These are phyloP conservation scores for Venturia aucupariae DNA, from an alignment of 2,329 filamentous ascomycete species.

Conservation along the genomic window DNA sequence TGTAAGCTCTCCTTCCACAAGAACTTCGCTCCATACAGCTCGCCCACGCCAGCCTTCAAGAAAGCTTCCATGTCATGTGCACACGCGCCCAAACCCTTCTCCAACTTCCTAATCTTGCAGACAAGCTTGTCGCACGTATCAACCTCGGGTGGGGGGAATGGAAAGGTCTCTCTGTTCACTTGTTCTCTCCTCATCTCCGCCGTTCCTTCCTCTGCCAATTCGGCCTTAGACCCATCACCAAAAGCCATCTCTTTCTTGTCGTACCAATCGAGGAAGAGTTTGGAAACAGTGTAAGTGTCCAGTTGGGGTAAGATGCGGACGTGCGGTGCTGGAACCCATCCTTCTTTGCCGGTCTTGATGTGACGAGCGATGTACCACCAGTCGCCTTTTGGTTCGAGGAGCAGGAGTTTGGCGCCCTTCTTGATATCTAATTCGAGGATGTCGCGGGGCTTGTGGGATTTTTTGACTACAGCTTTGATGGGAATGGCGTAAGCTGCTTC, in stretches of 20 bases:
- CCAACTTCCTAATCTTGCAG: constrained; percentile 11
- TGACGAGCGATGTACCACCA: constrained; percentile 15
- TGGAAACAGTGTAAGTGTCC: not conserved
- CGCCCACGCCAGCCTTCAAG: not conserved
- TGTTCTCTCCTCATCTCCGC: not conserved
- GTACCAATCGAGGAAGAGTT: constrained; percentile 1
- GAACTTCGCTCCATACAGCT: constrained; percentile 2
- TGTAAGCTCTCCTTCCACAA: constrained; percentile 8
- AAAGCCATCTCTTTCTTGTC: constrained; percentile 1
- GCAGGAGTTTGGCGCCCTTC: not conserved
- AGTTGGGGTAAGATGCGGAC: not conserved
- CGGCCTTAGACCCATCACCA: not conserved
- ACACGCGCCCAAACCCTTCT: constrained; percentile 8
- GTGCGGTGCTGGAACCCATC: constrained; percentile 18
- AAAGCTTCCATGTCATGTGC: constrained; percentile 11
- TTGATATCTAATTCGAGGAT: constrained; percentile 10
- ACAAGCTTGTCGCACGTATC: not conserved
- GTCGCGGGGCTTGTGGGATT: constrained; percentile 5
- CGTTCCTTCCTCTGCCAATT: not conserved
- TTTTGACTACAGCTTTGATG: not conserved
- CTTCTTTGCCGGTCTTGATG: constrained; percentile 21
- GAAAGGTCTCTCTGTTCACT: not conserved
- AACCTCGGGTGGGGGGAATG: not conserved
- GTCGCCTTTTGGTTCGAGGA: constrained; percentile 11
- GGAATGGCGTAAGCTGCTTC: not conserved